Evolutionary conservation across 208 protist species (phyloP), one percentile per base, ranked within the genome.

Genomic region (Lotmaria passim): DNA sequence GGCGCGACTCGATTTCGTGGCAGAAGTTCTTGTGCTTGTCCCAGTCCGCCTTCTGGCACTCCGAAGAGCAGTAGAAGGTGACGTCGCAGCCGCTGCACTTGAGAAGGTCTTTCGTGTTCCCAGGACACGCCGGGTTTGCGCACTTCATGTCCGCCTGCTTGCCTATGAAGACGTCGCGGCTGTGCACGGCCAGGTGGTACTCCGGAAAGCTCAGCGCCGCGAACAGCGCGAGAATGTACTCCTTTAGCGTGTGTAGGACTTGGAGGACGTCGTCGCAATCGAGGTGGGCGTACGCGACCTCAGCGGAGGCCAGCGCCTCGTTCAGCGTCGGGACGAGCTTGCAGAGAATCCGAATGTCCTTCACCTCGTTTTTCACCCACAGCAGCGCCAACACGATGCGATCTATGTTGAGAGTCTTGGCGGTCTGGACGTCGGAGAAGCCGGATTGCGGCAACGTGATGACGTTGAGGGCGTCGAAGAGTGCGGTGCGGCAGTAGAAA

Each of bases 11-110:
- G 60, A 93, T 91, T 41, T 93, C 89, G 33, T 81, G 78, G 61
- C 89, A 94, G 36, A 90, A 83, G 38, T 69, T 75, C 38, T 86
- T 86, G 68, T 94, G 89, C 46, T 77, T 82, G 47, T 94, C 82
- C 85, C 86, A 94, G 71, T 94, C 82, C 26, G 82, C 79, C 66
- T 84, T 83, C 52, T 92, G 89, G 73, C 89, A 94, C 36, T 78
- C 73, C 21, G 84, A 60, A 41, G 73, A 87, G 78, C 89, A 94
- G 73, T 94, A 94, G 74, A 85, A 94, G 28, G 86, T 90, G 26
- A 84, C 76, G 53, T 88, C 78, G 61, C 89, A 94, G 46, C 84
- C 89, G 66, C 83, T 87, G 76, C 89, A 94, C 60, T 90, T 91
- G 34, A 91, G 80, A 41, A 92, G 81, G 48, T 94, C 82, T 50